Percentiles rank a stretch among this genome's conserved stretches.
Evolutionary conservation across 768 basidiomycete genomes (phyloP).

Genomic region (Suillus discolor): DNA sequence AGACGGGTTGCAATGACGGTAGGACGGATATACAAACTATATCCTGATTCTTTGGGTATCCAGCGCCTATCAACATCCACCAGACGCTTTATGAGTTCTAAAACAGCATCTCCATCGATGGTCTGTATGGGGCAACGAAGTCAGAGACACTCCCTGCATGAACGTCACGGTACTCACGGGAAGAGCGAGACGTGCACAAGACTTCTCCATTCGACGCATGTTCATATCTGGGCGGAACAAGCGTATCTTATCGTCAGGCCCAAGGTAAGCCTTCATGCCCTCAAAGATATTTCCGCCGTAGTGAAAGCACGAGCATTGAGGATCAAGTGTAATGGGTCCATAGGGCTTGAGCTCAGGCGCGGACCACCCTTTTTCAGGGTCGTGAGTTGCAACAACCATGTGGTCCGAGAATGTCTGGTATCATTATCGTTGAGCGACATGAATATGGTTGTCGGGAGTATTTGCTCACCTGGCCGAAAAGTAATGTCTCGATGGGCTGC

Average conservation of each 20-base stretch:
- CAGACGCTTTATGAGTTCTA: conserved; percentile 63
- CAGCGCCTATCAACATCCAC: conserved; percentile 75
- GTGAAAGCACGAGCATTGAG: conserved; percentile 56
- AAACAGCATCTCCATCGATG: conserved; percentile 49
- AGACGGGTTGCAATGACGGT: conserved; percentile 59
- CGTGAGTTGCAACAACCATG: conserved; percentile 69
- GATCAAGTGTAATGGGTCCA: conserved; percentile 60
- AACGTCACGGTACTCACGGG: conserved; percentile 47
- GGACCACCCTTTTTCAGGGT: conserved; percentile 67
- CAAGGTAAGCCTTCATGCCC: conserved; percentile 76
- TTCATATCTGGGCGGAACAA: conserved; percentile 86
- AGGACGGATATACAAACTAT: conserved; percentile 87
- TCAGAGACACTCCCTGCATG: background rate
- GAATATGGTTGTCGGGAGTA: conserved; percentile 2
- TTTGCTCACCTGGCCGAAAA: conserved; percentile 57
- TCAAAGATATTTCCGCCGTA: conserved; percentile 65
- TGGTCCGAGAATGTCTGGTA: conserved; percentile 69
- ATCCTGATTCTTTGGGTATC: conserved; percentile 75
- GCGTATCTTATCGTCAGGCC: conserved; percentile 69
- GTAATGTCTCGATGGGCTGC: conserved; percentile 46
- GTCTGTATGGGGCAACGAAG: conserved; percentile 23
- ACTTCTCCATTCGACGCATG: conserved; percentile 77
- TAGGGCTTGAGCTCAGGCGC: conserved; percentile 75
- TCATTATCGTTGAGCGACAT: background rate
- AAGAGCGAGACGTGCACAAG: conserved; percentile 70